A percentile compares a stretch with the other conserved stretches of the same genome.
phyloP scores from a whole-genome alignment of 2,329 filamentous ascomycete species.

The Hirsutella rhossiliensis region DNA sequence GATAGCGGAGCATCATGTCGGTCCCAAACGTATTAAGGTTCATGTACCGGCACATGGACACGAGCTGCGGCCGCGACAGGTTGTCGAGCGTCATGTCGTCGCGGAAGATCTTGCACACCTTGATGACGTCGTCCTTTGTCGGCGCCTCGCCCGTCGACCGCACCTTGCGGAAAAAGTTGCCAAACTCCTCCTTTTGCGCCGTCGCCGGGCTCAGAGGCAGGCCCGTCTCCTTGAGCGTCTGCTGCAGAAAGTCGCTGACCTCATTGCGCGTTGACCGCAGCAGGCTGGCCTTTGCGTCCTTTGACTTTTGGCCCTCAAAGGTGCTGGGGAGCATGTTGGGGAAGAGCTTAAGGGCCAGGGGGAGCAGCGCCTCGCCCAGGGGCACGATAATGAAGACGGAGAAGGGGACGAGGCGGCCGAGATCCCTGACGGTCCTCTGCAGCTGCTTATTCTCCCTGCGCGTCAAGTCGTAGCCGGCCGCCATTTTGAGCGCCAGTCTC shows the following conservation, averaged over 20 bases:
- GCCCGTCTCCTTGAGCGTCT: conserved; percentile 86
- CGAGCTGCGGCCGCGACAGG: conserved; percentile 84
- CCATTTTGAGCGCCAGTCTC: conserved; percentile 89
- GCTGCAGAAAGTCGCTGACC: conserved; percentile 79
- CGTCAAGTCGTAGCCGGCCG: conserved; percentile 90
- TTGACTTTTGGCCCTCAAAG: conserved; percentile 83
- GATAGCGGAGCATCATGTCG: conserved; percentile 94
- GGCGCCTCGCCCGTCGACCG: conserved; percentile 83
- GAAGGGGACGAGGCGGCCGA: conserved; percentile 86
- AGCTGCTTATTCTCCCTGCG: conserved; percentile 88
- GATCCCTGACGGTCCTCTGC: conserved; percentile 83
- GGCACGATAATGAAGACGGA: conserved; percentile 95
- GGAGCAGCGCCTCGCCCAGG: conserved; percentile 85
- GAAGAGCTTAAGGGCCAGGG: conserved; percentile 86
- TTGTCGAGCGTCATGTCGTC: conserved; percentile 97
- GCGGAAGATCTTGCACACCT: conserved; percentile 98
- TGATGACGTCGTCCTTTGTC: conserved; percentile 84
- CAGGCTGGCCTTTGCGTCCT: conserved; percentile 73
- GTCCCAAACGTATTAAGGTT: conserved; percentile 95
- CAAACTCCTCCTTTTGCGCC: conserved; percentile 85
- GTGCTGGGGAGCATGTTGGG: conserved; percentile 96
- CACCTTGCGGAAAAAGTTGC: conserved; percentile 95
- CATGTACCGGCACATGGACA: conserved; percentile 98
- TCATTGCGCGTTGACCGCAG: conserved; percentile 84
- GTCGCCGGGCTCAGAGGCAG: conserved; percentile 74